phyloP scores from a whole-genome alignment of 768 basidiomycete species.

The Leccinum ochraceum region DNA sequence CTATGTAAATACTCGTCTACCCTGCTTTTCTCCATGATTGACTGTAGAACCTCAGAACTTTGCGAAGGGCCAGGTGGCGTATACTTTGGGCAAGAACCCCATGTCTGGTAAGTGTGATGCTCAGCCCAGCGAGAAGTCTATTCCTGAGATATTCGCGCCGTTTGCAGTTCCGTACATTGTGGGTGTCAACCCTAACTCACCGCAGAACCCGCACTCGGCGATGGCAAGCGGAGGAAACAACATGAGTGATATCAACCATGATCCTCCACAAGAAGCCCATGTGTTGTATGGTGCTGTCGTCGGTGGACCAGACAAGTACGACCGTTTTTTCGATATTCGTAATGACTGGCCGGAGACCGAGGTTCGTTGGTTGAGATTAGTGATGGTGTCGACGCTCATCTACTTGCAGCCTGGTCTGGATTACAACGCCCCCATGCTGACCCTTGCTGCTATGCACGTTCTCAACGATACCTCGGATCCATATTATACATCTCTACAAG shows the following conservation, averaged over 20 bases:
- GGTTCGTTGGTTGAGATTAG: conserved; percentile 38
- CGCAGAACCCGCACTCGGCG: conserved; percentile 87
- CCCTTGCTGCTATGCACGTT: conserved; percentile 78
- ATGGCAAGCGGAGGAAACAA: conserved; percentile 83
- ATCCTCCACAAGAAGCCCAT: conserved; percentile 70
- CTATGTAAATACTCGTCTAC: conserved; percentile 42
- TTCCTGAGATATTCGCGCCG: conserved; percentile 2
- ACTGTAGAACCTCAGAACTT: conserved; percentile 49
- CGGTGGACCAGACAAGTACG: conserved; percentile 80
- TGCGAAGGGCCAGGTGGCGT: conserved; percentile 77
- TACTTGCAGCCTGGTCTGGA: conserved; percentile 68
- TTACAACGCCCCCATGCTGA: conserved; percentile 89
- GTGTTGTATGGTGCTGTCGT: conserved; percentile 86
- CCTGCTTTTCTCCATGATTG: conserved; percentile 3
- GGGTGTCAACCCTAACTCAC: conserved; percentile 88
- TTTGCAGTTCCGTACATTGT: conserved; percentile 62
- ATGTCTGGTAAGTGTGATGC: conserved; percentile 63
- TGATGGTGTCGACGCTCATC: conserved; percentile 7
- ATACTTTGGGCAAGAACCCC: conserved; percentile 84
- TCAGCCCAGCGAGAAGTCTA: neutral
- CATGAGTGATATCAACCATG: conserved; percentile 66
- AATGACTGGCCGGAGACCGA: conserved; percentile 91
- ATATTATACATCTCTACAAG: conserved; percentile 70
- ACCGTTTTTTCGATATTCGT: conserved; percentile 81
- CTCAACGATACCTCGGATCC: conserved; percentile 70